Conservation (phyloP, 495 filamentous ascomycete species). For the Rusavskia elegans region DNA sequence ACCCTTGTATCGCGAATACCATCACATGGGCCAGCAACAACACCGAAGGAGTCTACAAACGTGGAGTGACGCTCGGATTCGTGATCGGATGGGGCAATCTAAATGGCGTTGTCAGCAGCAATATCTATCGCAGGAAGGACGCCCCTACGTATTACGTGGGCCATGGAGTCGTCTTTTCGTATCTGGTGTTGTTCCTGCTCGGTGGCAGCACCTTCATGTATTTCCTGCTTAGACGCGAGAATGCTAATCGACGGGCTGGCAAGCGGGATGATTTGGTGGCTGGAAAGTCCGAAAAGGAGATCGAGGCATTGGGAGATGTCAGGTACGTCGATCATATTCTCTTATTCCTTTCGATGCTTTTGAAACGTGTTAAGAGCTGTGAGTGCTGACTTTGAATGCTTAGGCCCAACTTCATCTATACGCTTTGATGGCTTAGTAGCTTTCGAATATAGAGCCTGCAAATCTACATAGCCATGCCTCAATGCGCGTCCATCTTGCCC, state of each 20-base stretch:
- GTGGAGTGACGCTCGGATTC: slow-evolving; percentile 71
- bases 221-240: slow-evolving; percentile 47
- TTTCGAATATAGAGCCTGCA: no score
- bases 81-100: slow-evolving; percentile 91
- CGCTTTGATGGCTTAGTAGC: slow-evolving; percentile 23
- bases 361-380: not conserved
- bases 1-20: slow-evolving; percentile 82
- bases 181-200: slow-evolving; percentile 42
- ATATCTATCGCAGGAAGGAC: slow-evolving; percentile 45
- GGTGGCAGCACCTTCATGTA: slow-evolving; percentile 50
- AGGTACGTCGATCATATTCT: slow-evolving; percentile 15
- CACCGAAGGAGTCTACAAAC: slow-evolving; percentile 81
- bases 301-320: slow-evolving; percentile 50
- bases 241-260: slow-evolving; percentile 41
- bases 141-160: slow-evolving; percentile 39
- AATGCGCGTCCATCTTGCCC: no score
- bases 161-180: slow-evolving; percentile 42
- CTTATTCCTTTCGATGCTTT: not conserved
- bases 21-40: slow-evolving; percentile 87
- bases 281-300: slow-evolving; percentile 40
- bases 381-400: not conserved
- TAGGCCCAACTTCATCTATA: slow-evolving; percentile 64
- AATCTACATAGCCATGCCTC: no score
- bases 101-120: slow-evolving; percentile 70
- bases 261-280: slow-evolving; percentile 53